Percentiles rank a stretch among this genome's conserved stretches.
These are phyloP conservation scores for Ganoderma boninense DNA, from an alignment of 1,284 basidiomycete species.

Conservation along the genomic window DNA sequence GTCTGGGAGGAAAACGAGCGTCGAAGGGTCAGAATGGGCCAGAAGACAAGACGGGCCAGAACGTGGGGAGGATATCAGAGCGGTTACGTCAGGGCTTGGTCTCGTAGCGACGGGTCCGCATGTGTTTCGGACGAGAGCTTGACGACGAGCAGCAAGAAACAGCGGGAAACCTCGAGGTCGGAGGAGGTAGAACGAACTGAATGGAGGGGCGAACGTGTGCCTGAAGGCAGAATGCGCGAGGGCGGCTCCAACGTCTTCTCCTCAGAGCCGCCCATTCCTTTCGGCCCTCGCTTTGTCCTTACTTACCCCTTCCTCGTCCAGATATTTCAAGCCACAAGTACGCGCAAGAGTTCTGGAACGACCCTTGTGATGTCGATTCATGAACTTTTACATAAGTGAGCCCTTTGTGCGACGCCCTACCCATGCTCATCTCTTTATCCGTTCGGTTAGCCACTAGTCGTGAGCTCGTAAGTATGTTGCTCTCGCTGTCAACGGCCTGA, in stretches of 20 bases:
- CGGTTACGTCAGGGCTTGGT: conserved; percentile 4
- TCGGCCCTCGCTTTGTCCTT: background rate
- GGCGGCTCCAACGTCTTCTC: no score
- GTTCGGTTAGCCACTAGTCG: no score
- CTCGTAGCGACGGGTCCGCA: conserved; percentile 11
- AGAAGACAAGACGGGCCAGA: background rate
- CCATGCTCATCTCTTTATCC: no score
- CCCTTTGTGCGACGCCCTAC: no score
- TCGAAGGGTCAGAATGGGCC: background rate
- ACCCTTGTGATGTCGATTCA: no score
- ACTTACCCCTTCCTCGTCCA: conserved; percentile 4
- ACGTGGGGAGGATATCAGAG: conserved; percentile 10
- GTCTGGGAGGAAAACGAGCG: conserved; percentile 4
- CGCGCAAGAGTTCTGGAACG: no score
- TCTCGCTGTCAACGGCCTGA: no score
- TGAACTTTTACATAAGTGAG: no score
- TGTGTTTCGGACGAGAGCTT: conserved; percentile 12
- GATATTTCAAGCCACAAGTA: background rate
- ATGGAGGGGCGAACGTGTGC: background rate
- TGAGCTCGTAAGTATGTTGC: no score
- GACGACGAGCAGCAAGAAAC: conserved; percentile 9
- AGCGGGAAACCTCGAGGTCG: conserved; percentile 10
- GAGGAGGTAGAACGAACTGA: background rate
- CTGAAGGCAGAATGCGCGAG: no score
- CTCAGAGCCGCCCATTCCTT: no score